phyloP scores from a whole-genome alignment of 148 eudicot species.

The Camellia sinensis region DNA sequence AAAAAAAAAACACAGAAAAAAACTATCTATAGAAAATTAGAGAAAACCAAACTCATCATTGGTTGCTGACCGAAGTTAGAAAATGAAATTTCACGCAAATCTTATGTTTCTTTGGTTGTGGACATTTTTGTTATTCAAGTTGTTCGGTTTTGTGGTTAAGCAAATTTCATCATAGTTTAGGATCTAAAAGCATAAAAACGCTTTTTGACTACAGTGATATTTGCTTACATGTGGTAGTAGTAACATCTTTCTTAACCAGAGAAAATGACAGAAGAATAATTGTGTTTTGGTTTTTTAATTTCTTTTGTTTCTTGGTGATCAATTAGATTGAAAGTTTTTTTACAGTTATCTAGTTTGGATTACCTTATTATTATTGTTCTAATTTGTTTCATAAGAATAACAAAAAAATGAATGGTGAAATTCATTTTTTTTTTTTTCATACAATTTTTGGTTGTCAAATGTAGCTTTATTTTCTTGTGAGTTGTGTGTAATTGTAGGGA shows the following conservation, averaged over 20 bases:
- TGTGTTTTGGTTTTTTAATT: not conserved
- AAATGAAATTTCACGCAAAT: no score
- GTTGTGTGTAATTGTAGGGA: slow-evolving; percentile 32
- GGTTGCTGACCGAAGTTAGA: no score
- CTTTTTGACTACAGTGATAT: no score
- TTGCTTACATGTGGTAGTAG: not conserved
- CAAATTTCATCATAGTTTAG: not conserved
- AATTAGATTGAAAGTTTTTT: not conserved
- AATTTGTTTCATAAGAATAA: not conserved
- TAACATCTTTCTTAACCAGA: not conserved
- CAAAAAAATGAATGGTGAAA: no score
- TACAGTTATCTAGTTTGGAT: not conserved
- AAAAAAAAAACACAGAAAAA: no score
- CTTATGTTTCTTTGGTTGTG: not conserved
- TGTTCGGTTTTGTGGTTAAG: not conserved
- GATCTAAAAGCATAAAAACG: not conserved
- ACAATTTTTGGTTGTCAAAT: no score
- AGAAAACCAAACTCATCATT: no score
- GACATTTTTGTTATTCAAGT: not conserved
- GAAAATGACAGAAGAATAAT: not conserved
- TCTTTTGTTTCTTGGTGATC: not conserved
- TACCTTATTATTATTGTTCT: not conserved
- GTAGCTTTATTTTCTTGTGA: no score
- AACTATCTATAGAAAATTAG: no score
- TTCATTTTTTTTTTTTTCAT: no score